Base-by-base conservation (phyloP, 2,329 filamentous ascomycete species). In the Beauveria scarabaeidicola region DNA sequence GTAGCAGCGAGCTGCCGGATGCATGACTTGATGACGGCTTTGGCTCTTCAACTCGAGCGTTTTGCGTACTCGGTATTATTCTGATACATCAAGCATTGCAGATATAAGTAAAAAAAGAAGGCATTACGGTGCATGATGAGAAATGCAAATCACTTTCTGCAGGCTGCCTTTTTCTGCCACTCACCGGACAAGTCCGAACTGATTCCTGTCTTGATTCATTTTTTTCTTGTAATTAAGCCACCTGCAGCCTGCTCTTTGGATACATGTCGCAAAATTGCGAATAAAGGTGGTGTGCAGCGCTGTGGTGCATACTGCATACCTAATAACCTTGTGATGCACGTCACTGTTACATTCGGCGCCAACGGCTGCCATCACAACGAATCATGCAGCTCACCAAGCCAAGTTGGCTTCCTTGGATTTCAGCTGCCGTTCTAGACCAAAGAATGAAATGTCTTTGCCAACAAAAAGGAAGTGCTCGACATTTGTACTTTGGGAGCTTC, bases 311-410 rank as follows among this genome's bases (percentile, higher is more conserved):
- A 5, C 50, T 58, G 47, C 11, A 25, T 32, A 36, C 25, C n/a
- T n/a, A n/a, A n/a, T n/a, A n/a, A n/a, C n/a, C 55, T 44, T 32
- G 55, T 58, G 55, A 59, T 53, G 57, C 57, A 53, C 29, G 50
- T 59, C 57, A 59, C 50, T 25, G 57, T 59, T 59, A 43, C 57
- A 59, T 44, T 43, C 50, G 57, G 57, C 57, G 57, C 48, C 50
- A 47, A 53, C 40, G 36, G 2, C 25, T n/a, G 23, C n/a, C 5
- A n/a, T 52, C 48, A 43, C 55, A 13, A 51, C 48, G 56, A 58
- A 58, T 58, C 56, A 52, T 38, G 23, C 25, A 36, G 25, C 56
- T 52, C 32, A 21, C 38, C 56, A n/a, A 10, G 4, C 10, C 32
- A 15, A 36, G 11, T 36, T 36, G 32, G 5, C 11, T 8, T n/a